Conservation (phyloP, 129 eudicot species). For the Ambrosia trifida region DNA sequence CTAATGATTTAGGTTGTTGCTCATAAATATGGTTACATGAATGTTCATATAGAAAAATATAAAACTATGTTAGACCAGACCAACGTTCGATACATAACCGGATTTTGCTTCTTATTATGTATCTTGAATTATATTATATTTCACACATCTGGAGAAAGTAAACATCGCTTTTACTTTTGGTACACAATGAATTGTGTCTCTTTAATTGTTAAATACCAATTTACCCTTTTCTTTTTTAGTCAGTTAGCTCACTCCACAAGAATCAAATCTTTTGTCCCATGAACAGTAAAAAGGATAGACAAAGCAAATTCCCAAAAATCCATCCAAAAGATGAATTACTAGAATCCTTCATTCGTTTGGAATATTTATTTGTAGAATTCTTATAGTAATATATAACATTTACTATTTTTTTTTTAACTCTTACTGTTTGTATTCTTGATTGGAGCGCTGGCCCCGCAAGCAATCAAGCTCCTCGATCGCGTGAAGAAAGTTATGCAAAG, state of each 20-base stretch:
- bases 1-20: too few relatives aligned
- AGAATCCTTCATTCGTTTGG: neutral
- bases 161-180: slow-evolving; percentile 11
- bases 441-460: too few relatives aligned
- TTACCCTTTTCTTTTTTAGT: slow-evolving; percentile 10
- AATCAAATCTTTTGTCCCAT: slow-evolving; percentile 65
- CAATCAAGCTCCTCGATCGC: too few relatives aligned
- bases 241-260: slow-evolving; percentile 19
- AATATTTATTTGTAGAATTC: neutral
- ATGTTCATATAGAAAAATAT: too few relatives aligned
- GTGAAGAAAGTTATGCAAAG: too few relatives aligned
- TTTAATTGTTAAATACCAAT: slow-evolving; percentile 4
- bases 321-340: slow-evolving; percentile 21
- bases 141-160: neutral
- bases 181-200: neutral
- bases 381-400: neutral
- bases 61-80: too few relatives aligned
- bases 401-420: neutral
- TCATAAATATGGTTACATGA: too few relatives aligned
- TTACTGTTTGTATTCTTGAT: neutral
- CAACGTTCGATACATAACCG: too few relatives aligned
- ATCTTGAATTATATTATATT: neutral
- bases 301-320: slow-evolving; percentile 29
- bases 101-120: neutral
- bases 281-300: slow-evolving; percentile 56